Base-by-base conservation (phyloP, 2,329 filamentous ascomycete species). In the Trichoderma oligosporum region DNA sequence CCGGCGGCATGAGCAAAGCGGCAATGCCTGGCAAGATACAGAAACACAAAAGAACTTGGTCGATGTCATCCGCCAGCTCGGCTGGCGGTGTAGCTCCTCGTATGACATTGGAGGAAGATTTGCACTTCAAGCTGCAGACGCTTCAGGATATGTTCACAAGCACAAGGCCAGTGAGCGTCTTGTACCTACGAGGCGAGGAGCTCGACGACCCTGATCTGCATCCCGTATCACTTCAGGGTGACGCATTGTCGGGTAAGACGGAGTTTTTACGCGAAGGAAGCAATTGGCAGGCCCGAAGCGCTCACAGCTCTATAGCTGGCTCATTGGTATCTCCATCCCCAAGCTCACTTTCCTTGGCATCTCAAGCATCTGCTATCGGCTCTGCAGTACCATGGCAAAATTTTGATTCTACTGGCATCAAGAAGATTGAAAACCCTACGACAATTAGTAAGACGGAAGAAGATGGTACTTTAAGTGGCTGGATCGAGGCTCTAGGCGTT, bases 11-110 rank as follows among this genome's bases (percentile, higher is more conserved):
- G 2, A 66, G 72, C n/a, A 82, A 81, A 63, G 63, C 65, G 4
- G 76, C 76, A 62, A 72, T 76, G 67, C 85, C 88, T 2, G 88
- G 88, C n/a, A 96, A 96, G 71, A 83, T 89, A 1, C 82, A 84
- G 22, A 96, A 96, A 72, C 91, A 97, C 74, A 95, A 96, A 73
- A 81, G 93, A 59, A 96, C 91, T 0, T 97, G 92, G 91, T 97
- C 93, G 8, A 90, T 96, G 81, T 92, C 91, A 22, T 97, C 93
- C 5, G 76, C 82, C 29, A 85, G 84, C 67, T 88, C 85, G 3
- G 80, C 78, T 18, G 75, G 73, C 7, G 75, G 77, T 3, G 71
- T 68, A 7, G 70, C 72, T 1, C 66, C 68, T 16, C 75, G 82
- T 20, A 67, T 76, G n/a, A 76, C 82, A 0, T 73, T 84, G 24